Evolutionary conservation across 164 flowering plant species (phyloP).

Genomic region (Umbilicus rupestris): DNA sequence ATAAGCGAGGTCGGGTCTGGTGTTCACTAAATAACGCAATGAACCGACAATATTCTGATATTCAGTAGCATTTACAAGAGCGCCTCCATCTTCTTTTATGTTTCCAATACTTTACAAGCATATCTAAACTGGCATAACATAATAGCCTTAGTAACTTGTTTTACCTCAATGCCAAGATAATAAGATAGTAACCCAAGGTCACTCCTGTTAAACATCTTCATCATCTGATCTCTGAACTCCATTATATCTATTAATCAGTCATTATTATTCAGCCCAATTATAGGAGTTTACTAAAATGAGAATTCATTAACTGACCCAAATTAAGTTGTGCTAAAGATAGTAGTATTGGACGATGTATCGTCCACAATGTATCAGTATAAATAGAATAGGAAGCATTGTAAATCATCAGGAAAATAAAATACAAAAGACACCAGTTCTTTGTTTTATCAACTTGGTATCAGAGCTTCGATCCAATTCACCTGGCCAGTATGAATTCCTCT

Average conservation of each 20-base stretch:
- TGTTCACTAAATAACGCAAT: not conserved
- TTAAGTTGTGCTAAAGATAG: too few species aligned
- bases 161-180: not conserved
- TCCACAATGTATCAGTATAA: too few species aligned
- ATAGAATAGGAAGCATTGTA: too few species aligned
- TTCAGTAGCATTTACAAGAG: not conserved
- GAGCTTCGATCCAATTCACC: not conserved
- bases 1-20: not conserved
- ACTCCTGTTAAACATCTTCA: not conserved
- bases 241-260: too few species aligned
- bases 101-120: not conserved
- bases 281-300: too few species aligned
- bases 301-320: too few species aligned
- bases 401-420: too few species aligned
- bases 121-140: not conserved
- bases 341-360: too few species aligned
- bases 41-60: not conserved
- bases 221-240: not conserved
- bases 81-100: not conserved
- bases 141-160: not conserved
- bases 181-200: not conserved
- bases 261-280: too few species aligned
- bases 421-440: too few species aligned
- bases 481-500: not conserved
- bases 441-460: not conserved